These are phyloP conservation scores for Ascomycota sp. DNA, from an alignment of 2,329 filamentous ascomycete species.

Conservation along the genomic window DNA sequence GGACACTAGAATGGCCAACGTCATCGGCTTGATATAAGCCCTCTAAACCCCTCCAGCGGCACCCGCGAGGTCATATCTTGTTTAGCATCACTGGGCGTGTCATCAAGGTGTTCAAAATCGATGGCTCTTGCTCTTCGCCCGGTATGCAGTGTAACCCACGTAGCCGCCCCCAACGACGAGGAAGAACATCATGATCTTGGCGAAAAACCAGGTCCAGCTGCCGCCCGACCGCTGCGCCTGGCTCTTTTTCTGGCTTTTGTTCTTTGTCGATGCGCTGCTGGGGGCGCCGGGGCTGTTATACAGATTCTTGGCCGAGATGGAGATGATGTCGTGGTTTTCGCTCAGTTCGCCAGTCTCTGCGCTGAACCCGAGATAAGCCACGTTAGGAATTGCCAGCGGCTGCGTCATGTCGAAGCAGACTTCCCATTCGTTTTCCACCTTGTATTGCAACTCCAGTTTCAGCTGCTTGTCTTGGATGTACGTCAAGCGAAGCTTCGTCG, in stretches of 20 bases:
- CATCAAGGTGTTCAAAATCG: conserved; percentile 22
- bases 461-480: conserved; percentile 95
- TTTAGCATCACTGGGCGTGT: too few relatives aligned
- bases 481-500: conserved; percentile 73
- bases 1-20: too few relatives aligned
- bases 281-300: conserved; percentile 37
- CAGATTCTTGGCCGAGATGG: conserved; percentile 68
- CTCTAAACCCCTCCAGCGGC: too few relatives aligned
- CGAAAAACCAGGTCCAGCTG: conserved; percentile 43
- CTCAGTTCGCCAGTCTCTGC: conserved; percentile 89
- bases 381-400: conserved; percentile 57
- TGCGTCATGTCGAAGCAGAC: conserved; percentile 63
- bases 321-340: conserved; percentile 95
- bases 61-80: too few relatives aligned
- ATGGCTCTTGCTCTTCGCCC: conserved; percentile 41
- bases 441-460: conserved; percentile 85
- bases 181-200: conserved; percentile 66
- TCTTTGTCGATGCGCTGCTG: conserved; percentile 14
- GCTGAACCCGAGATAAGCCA: conserved; percentile 56
- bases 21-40: too few relatives aligned
- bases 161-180: conserved; percentile 54
- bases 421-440: conserved; percentile 70
- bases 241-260: conserved; percentile 13
- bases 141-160: conserved; percentile 68
- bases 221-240: conserved; percentile 21